Base-by-base conservation (phyloP, 2,329 filamentous ascomycete species). In the Bipolaris gigantea region DNA sequence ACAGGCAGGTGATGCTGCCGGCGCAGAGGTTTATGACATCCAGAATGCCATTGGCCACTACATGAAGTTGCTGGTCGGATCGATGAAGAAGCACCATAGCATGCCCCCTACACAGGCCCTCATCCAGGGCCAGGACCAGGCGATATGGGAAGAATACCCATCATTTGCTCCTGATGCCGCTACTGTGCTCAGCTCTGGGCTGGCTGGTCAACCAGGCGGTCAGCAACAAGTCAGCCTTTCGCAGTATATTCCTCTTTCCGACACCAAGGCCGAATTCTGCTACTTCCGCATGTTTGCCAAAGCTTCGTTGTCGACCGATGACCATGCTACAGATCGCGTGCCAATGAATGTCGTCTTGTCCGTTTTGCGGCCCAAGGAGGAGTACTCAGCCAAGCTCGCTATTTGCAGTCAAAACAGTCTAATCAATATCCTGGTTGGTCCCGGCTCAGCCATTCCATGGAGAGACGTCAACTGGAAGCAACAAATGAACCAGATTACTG, bases 41-140 rank as follows among this genome's bases (percentile, higher is more conserved):
- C 77, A 85, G 51, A 79, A 86, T 51, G 77, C 76, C 2, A 76
- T 92, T 8, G 66, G 83, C 27, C 84, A 85, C 34, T 86, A 86
- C 64, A 75, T 96, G 59, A 86, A 85, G 55, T 89, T 92, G 57
- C 75, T 96, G 35, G 80, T 89, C 4, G 83, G 88, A 63, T 95
- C 90, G 0, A 95, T 96, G 88, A 88, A 89, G 72, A 82, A 89
- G 48, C 95, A 95, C 66, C 85, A 87, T 19, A 86, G 94, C 53
- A 79, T 96, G 63, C 88, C 90, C 0, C 78, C 81, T 1, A 75
- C 80, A 36, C 72, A 80, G 46, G 83, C 87, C 39, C 79, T 92
- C n/a, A 88, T 88, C 1, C 89, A 91, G 65, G 85, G 86, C 1
- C 86, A 93, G 56, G 89, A 96, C 68, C 89, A 89, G 49, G 85